phyloP scores from a whole-genome alignment of 2,329 filamentous ascomycete genomes.

The Chaetomiaceae sp. region DNA sequence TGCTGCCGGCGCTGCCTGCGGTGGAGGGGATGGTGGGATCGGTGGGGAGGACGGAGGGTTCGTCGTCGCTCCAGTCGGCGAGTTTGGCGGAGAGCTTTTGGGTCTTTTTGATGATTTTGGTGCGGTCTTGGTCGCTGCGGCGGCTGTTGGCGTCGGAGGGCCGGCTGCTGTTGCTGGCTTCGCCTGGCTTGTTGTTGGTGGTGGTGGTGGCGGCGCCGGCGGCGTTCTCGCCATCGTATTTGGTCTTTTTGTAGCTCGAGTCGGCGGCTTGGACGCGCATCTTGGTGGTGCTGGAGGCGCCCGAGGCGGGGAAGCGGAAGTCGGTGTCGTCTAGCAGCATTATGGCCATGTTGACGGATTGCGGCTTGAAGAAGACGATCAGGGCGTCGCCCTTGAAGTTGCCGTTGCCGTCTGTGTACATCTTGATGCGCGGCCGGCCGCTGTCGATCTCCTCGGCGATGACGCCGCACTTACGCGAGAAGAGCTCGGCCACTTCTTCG shows the following conservation, averaged over 20 bases:
- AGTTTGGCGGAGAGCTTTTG: slow-evolving; percentile 89
- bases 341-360: slow-evolving; percentile 84
- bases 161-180: background rate
- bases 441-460: slow-evolving; percentile 93
- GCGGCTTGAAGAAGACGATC: slow-evolving; percentile 89
- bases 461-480: slow-evolving; percentile 79
- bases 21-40: background rate
- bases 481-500: slow-evolving; percentile 76
- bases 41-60: slow-evolving; percentile 48
- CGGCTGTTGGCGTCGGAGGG: slow-evolving; percentile 25
- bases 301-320: slow-evolving; percentile 62
- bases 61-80: slow-evolving; percentile 93
- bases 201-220: background rate
- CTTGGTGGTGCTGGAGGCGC: slow-evolving; percentile 47
- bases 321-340: slow-evolving; percentile 76
- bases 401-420: slow-evolving; percentile 78
- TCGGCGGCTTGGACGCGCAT: slow-evolving; percentile 85
- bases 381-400: slow-evolving; percentile 91
- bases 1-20: slow-evolving; percentile 31
- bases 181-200: slow-evolving; percentile 3
- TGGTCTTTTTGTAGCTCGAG: slow-evolving; percentile 83
- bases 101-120: slow-evolving; percentile 86
- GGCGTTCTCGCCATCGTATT: slow-evolving; percentile 50
- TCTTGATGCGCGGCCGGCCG: slow-evolving; percentile 82
- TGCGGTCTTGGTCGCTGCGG: slow-evolving; percentile 63